Evolutionary conservation across 306 rosid genomes (phyloP).

Genomic region (Arachis hypogaea): DNA sequence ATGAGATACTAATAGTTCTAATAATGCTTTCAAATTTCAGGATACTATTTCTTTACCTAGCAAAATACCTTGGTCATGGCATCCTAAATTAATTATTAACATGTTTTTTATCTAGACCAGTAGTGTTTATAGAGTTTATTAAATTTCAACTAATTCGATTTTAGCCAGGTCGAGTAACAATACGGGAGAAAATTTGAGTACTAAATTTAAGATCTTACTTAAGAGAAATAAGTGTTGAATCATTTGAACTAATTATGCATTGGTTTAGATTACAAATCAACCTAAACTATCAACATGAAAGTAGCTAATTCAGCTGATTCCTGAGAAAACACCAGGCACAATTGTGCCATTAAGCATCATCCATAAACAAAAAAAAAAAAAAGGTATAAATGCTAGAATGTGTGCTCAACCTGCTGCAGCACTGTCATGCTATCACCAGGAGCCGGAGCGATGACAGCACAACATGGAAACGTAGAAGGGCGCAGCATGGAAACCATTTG

Average conservation of each 20-base stretch:
- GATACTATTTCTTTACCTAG: background rate
- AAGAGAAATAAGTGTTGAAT: no score
- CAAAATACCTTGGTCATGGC: background rate
- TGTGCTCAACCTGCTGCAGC: conserved; percentile 60
- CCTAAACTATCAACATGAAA: background rate
- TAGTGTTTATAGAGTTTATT: no score
- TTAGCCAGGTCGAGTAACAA: no score
- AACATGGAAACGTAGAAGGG: conserved; percentile 69
- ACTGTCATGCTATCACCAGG: conserved; percentile 56
- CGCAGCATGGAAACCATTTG: conserved; percentile 61
- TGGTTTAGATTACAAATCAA: background rate
- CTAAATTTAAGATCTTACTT: no score
- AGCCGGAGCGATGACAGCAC: conserved; percentile 66
- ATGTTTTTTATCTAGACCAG: no score
- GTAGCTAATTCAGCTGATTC: background rate
- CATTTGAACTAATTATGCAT: no score
- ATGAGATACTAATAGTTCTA: background rate
- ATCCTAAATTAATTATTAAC: background rate
- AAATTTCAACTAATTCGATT: no score
- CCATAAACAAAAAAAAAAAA: background rate
- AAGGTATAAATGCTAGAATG: background rate
- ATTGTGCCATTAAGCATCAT: conserved; percentile 5
- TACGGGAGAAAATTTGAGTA: no score
- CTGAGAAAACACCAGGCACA: background rate
- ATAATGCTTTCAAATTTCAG: background rate